phyloP scores from a whole-genome alignment of 2,329 filamentous ascomycete genomes.

The Eutypella sp. region DNA sequence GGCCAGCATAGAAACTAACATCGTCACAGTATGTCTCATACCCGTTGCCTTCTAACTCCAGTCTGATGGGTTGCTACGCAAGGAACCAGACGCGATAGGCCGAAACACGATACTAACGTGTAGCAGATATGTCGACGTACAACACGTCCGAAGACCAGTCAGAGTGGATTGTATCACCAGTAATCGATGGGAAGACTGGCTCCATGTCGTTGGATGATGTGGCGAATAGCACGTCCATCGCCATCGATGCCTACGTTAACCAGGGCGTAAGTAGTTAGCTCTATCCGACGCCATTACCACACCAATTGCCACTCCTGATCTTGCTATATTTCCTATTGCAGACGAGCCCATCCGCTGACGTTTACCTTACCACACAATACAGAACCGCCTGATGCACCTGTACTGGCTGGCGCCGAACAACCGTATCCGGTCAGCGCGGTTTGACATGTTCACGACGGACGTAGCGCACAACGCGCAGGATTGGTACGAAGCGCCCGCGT shows the following conservation, averaged over 20 bases:
- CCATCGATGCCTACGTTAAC: slow-evolving; percentile 10
- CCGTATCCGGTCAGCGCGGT: slow-evolving; percentile 1
- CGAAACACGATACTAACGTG: neutral
- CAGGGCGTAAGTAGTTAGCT: neutral
- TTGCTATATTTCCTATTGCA: neutral
- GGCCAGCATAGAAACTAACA: neutral
- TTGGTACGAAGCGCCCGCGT: slow-evolving; percentile 15
- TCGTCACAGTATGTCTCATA: neutral
- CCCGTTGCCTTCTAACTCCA: neutral
- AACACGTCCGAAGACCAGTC: slow-evolving; percentile 18
- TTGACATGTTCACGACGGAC: slow-evolving; percentile 13
- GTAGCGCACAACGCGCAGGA: slow-evolving; percentile 7
- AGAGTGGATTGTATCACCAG: slow-evolving; percentile 20
- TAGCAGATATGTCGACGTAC: slow-evolving; percentile 18
- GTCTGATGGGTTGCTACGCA: too few species aligned
- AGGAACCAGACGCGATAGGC: too few species aligned
- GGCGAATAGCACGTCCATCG: slow-evolving; percentile 12
- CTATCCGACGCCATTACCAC: too few species aligned
- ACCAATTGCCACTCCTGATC: neutral
- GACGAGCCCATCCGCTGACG: too few species aligned
- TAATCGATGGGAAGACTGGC: slow-evolving; percentile 19
- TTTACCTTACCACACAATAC: too few species aligned
- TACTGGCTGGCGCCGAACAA: slow-evolving; percentile 1
- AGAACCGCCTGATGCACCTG: slow-evolving; percentile 2
- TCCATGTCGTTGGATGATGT: slow-evolving; percentile 13